Evolutionary conservation across 768 basidiomycete species (phyloP).

Genomic region (Mycena rosella): DNA sequence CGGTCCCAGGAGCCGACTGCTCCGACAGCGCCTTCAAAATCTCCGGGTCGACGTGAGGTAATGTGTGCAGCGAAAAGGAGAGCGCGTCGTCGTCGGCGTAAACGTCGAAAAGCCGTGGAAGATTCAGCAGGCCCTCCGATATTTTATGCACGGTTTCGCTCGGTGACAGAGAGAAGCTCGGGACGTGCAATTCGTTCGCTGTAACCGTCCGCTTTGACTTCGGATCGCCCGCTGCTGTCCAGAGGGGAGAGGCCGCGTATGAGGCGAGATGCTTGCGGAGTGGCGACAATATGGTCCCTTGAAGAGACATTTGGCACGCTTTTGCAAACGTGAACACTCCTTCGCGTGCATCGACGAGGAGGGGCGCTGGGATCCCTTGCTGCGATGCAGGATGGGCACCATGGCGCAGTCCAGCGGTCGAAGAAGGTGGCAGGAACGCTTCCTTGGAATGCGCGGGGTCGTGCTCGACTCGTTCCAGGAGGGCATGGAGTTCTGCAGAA

Average conservation of each 20-base stretch:
- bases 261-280: conserved; percentile 76
- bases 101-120: conserved; percentile 93
- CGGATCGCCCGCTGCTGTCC: conserved; percentile 69
- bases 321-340: conserved; percentile 75
- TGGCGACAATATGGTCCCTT: conserved; percentile 87
- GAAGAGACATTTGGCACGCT: conserved; percentile 82
- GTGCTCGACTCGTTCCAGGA: conserved; percentile 67
- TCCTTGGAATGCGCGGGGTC: conserved; percentile 49
- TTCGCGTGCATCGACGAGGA: conserved; percentile 67
- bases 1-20: conserved; percentile 44
- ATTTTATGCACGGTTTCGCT: conserved; percentile 90
- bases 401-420: conserved; percentile 46
- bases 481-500: conserved; percentile 76
- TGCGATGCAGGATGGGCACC: conserved; percentile 34
- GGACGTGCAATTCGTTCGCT: conserved; percentile 74
- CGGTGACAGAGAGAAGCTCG: conserved; percentile 93
- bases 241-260: conserved; percentile 78
- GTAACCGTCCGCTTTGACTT: conserved; percentile 59
- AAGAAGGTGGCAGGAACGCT: conserved; percentile 45
- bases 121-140: conserved; percentile 93
- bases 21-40: conserved; percentile 62
- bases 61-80: conserved; percentile 85
- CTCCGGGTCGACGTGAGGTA: conserved; percentile 77
- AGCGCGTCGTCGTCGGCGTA: conserved; percentile 94
- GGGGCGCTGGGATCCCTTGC: conserved; percentile 47